Evolutionary conservation across 1,284 basidiomycete species (phyloP).

Genomic region (Cystobasidium sp.): DNA sequence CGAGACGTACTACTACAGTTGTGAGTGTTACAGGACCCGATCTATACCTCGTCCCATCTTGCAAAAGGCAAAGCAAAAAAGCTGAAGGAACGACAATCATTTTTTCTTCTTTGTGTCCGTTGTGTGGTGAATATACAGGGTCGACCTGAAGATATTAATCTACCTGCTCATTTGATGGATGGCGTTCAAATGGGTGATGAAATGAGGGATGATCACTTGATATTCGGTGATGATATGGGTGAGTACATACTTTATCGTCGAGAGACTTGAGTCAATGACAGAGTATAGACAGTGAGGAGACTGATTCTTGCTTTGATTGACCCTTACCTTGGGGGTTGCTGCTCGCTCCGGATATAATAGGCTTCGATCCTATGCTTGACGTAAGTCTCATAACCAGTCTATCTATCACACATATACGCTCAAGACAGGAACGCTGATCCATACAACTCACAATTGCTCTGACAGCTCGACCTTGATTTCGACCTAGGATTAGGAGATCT

Average conservation of each 20-base stretch:
- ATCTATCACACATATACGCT: neutral
- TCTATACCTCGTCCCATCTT: neutral
- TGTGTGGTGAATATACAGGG: slow-evolving; percentile 18
- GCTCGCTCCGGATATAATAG: neutral
- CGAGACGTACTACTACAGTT: slow-evolving; percentile 3
- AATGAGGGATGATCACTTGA: slow-evolving; percentile 4
- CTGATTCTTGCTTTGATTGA: neutral
- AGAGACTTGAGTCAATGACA: too few relatives aligned
- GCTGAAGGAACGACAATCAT: neutral
- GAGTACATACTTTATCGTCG: neutral
- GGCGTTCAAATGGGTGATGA: slow-evolving; percentile 4
- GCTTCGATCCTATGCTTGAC: slow-evolving; percentile 10
- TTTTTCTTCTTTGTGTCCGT: too few relatives aligned
- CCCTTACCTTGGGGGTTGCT: neutral
- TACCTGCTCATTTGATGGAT: slow-evolving; percentile 37
- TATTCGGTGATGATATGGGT: slow-evolving; percentile 20
- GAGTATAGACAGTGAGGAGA: too few relatives aligned
- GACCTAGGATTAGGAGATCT: slow-evolving; percentile 35
- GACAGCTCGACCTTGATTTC: slow-evolving; percentile 33
- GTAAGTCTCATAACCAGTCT: neutral
- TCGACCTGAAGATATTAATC: slow-evolving; percentile 39
- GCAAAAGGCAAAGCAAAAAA: neutral
- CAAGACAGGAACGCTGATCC: too few relatives aligned
- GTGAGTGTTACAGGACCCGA: neutral
- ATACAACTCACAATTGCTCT: neutral